phyloP scores from a whole-genome alignment of 2,329 filamentous ascomycete genomes.

The Thyridium curvatum region DNA sequence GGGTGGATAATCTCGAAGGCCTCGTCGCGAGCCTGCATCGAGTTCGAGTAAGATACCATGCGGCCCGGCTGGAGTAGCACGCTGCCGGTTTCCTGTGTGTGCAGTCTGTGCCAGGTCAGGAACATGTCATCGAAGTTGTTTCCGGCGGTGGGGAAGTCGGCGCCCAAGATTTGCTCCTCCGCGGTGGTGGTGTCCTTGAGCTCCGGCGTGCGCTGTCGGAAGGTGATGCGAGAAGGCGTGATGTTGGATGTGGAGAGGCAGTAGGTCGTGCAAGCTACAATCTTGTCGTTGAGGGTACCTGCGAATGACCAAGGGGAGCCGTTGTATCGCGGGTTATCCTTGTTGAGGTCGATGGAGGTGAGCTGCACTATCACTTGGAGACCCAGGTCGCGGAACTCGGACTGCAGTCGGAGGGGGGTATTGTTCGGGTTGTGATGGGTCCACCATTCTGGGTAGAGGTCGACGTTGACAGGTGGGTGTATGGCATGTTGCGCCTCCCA shows the following conservation, averaged over 20 bases:
- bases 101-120: no score
- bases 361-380: constrained; percentile 61
- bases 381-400: constrained; percentile 25
- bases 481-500: background rate
- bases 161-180: constrained; percentile 10
- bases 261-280: constrained; percentile 49
- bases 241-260: constrained; percentile 48
- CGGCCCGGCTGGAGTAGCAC: constrained; percentile 33
- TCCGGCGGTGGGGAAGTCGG: constrained; percentile 12
- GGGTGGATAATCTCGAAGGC: constrained; percentile 42
- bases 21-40: constrained; percentile 41
- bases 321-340: constrained; percentile 43
- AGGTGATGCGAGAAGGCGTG: constrained; percentile 32
- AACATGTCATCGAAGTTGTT: constrained; percentile 11
- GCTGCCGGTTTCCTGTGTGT: constrained; percentile 30
- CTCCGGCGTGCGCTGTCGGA: constrained; percentile 26
- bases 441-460: constrained; percentile 4
- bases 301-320: constrained; percentile 32
- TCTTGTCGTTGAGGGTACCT: constrained; percentile 45
- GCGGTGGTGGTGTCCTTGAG: constrained; percentile 1
- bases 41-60: constrained; percentile 35
- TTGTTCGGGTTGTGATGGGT: background rate
- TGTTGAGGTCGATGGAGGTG: constrained; percentile 50
- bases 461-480: background rate
- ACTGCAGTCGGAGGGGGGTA: constrained; percentile 8